Base-by-base conservation (phyloP, 73 alveolate genomes). In the Symbiodinium pilosum region DNA sequence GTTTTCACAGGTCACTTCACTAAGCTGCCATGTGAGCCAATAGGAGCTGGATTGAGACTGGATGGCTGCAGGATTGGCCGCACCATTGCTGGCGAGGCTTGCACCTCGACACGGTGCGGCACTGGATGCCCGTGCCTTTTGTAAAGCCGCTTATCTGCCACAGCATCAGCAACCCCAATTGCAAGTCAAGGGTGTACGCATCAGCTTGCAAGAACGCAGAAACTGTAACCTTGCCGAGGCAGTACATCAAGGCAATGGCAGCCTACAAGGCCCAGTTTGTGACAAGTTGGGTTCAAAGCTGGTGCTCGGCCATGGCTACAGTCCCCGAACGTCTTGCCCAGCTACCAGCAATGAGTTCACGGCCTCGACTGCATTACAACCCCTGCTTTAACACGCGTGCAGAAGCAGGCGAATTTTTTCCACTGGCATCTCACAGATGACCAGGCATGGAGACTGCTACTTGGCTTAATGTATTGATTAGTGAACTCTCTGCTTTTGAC, bases 361-460 rank as follows among this genome's bases (percentile, higher is more conserved):
- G n/a, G n/a, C n/a, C n/a, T n/a, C n/a, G n/a, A n/a, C n/a, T n/a
- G n/a, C n/a, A n/a, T n/a, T n/a, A n/a, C n/a, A n/a, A n/a, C n/a
- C n/a, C n/a, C n/a, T n/a, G n/a, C n/a, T n/a, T n/a, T n/a, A n/a
- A n/a, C n/a, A n/a, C n/a, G n/a, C n/a, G n/a, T n/a, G n/a, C n/a
- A n/a, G n/a, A n/a, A n/a, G n/a, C 5, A 89, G 87, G 97, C 98
- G 84, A 92, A 92, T 21, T 30, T 92, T 73, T 92, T 92, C 56
- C 98, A 92, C 42, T 92, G 98, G 98, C 98, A 92, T 47, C 98
- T 92, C 32, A 73, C 98, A 0, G 98, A 92, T 92, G 98, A 92
- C 59, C 98, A 92, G 41, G 51, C 91, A 4, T 92, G 98, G 98
- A 86, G 98, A 26, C 47, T 92, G 98, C 39, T 21, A 39, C 89